A percentile compares a stretch with the other conserved stretches of the same genome.
These are phyloP conservation scores for Centrapalus pauciflorus DNA, from an alignment of 129 eudicot genomes.

Conservation along the genomic window DNA sequence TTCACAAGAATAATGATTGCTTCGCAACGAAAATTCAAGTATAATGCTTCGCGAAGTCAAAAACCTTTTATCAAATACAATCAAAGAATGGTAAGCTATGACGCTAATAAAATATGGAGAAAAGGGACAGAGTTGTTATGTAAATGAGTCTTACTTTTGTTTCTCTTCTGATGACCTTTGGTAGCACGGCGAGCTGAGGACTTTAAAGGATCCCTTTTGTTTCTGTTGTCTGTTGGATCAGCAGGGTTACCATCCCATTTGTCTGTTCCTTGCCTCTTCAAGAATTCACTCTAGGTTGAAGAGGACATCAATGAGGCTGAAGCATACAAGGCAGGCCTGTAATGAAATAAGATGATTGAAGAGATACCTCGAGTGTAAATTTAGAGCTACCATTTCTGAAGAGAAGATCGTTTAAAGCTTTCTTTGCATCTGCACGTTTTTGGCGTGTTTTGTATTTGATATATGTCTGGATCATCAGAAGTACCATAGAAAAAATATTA, in stretches of 20 bases:
- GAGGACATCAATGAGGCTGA: not conserved
- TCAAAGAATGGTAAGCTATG: too few species aligned
- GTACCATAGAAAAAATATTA: not conserved
- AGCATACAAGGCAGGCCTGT: not conserved
- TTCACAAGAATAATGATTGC: not conserved
- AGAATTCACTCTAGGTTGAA: slow-evolving; percentile 24
- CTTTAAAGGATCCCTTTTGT: slow-evolving; percentile 40
- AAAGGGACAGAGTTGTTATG: not conserved
- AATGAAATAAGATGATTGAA: slow-evolving; percentile 4
- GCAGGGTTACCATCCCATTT: slow-evolving; percentile 23
- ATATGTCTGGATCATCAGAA: slow-evolving; percentile 33
- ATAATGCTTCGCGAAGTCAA: not conserved
- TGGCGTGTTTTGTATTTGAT: slow-evolving; percentile 52
- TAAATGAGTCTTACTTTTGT: slow-evolving; percentile 47
- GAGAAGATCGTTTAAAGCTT: slow-evolving; percentile 54
- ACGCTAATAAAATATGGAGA: not conserved
- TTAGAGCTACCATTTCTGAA: slow-evolving; percentile 34
- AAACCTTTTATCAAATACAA: too few species aligned
- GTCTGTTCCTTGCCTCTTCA: slow-evolving; percentile 12
- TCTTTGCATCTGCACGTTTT: slow-evolving; percentile 85
- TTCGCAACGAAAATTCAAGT: not conserved
- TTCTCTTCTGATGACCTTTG: slow-evolving; percentile 38
- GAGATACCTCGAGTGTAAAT: slow-evolving; percentile 48
- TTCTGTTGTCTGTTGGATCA: slow-evolving; percentile 21
- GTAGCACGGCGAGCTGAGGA: slow-evolving; percentile 35